Conservation (phyloP, 352 stramenopile species). For the Phytophthora pluvialis region DNA sequence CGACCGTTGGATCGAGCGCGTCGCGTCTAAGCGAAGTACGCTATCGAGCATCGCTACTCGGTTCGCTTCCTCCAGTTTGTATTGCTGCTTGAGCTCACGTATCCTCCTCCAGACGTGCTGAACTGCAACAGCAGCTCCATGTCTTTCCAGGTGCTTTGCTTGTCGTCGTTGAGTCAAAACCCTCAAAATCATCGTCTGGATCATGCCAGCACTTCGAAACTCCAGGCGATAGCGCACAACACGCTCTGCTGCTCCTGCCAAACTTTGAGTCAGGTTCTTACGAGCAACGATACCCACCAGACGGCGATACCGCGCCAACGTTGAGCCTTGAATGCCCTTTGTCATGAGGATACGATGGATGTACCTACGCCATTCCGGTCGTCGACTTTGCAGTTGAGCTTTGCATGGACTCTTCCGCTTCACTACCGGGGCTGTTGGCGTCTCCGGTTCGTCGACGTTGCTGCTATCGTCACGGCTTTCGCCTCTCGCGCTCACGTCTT, state of each 20-base stretch:
- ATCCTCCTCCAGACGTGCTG: constrained; percentile 19
- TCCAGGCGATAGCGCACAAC: constrained; percentile 33
- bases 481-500: constrained; percentile 8
- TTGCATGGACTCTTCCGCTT: constrained; percentile 26
- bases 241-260: constrained; percentile 16
- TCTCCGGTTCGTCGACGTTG: constrained; percentile 9
- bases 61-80: constrained; percentile 7
- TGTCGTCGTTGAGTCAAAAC: constrained; percentile 31
- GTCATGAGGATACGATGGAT: constrained; percentile 36
- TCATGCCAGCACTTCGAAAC: constrained; percentile 15
- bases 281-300: constrained; percentile 45
- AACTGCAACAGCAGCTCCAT: constrained; percentile 19
- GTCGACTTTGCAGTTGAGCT: constrained; percentile 7
- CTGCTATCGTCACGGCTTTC: constrained; percentile 9
- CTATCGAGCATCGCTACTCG: constrained; percentile 6
- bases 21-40: constrained; percentile 4
- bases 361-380: constrained; percentile 25
- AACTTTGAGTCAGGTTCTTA: constrained; percentile 29
- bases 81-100: constrained; percentile 4
- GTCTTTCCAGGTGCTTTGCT: constrained; percentile 10
- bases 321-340: constrained; percentile 39
- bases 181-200: constrained; percentile 19
- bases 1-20: constrained; percentile 15
- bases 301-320: constrained; percentile 45
- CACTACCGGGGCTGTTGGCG: background rate